Evolutionary conservation across 2,329 filamentous ascomycete species (phyloP).

Genomic region (Cyphellophora europaea): DNA sequence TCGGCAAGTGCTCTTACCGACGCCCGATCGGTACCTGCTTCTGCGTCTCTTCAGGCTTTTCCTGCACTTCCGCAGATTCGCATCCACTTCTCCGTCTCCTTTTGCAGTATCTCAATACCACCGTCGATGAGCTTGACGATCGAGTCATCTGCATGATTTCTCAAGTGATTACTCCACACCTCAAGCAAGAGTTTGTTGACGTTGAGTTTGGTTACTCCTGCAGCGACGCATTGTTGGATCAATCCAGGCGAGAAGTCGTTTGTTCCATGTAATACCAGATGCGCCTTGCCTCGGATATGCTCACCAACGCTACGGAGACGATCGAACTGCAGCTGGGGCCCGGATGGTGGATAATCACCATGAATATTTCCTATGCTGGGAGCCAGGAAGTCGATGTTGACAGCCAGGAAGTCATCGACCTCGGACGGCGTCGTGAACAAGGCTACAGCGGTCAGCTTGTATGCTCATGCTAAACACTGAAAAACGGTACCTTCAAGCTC

Average conservation of each 20-base stretch:
- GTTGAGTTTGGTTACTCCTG: slow-evolving; percentile 48
- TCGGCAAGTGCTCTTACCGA: no score
- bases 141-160: slow-evolving; percentile 26
- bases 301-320: no score
- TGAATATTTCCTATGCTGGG: slow-evolving; percentile 24
- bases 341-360: slow-evolving; percentile 24
- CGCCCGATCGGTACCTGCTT: no score
- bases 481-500: slow-evolving; percentile 18
- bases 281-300: slow-evolving; percentile 7
- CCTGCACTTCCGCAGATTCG: slow-evolving; percentile 38
- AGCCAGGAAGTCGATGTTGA: slow-evolving; percentile 23
- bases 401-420: slow-evolving; percentile 36
- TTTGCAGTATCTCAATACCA: slow-evolving; percentile 34
- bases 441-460: no score
- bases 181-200: slow-evolving; percentile 42
- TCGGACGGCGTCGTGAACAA: slow-evolving; percentile 60
- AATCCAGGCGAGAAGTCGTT: slow-evolving; percentile 48
- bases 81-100: slow-evolving; percentile 39
- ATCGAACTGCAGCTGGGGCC: slow-evolving; percentile 14
- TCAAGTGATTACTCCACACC: slow-evolving; percentile 31
- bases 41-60: no score
- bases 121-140: slow-evolving; percentile 36
- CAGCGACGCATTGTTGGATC: slow-evolving; percentile 44
- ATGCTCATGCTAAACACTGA: slow-evolving; percentile 17
- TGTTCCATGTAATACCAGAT: slow-evolving; percentile 39